These are phyloP conservation scores for Poronia punctata DNA, from an alignment of 495 filamentous ascomycete genomes.

Conservation along the genomic window DNA sequence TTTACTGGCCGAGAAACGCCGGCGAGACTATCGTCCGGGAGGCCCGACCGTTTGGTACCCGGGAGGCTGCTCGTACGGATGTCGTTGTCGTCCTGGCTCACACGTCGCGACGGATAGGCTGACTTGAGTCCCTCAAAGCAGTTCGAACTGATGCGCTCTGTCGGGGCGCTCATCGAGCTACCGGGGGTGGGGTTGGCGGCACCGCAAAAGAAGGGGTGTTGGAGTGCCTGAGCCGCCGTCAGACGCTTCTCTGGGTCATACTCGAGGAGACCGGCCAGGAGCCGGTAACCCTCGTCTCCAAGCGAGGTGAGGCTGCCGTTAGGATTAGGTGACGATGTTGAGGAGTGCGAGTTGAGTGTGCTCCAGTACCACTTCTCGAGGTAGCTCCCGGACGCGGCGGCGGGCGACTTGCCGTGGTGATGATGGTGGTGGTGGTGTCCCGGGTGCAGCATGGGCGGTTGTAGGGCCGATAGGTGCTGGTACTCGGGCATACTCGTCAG, in stretches of 20 bases:
- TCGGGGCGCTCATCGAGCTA: slow-evolving; percentile 14
- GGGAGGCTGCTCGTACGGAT: slow-evolving; percentile 80
- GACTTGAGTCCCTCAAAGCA: slow-evolving; percentile 85
- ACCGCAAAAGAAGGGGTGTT: slow-evolving; percentile 71
- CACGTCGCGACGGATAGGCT: slow-evolving; percentile 83
- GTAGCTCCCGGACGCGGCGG: slow-evolving; percentile 27
- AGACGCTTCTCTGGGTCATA: slow-evolving; percentile 89
- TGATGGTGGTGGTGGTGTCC: slow-evolving; percentile 36
- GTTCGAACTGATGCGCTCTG: slow-evolving; percentile 59
- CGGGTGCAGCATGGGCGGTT: slow-evolving; percentile 39
- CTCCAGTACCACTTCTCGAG: slow-evolving; percentile 54
- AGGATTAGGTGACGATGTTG: slow-evolving; percentile 27
- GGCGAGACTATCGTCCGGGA: slow-evolving; percentile 74
- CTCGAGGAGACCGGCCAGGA: slow-evolving; percentile 74
- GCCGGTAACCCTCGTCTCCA: slow-evolving; percentile 69
- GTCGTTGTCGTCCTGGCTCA: slow-evolving; percentile 92
- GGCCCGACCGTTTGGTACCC: slow-evolving; percentile 82
- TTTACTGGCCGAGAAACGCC: slow-evolving; percentile 46
- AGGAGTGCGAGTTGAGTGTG: slow-evolving; percentile 44
- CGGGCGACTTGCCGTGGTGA: slow-evolving; percentile 38
- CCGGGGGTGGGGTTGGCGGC: slow-evolving; percentile 20
- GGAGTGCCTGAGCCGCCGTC: slow-evolving; percentile 75
- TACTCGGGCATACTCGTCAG: slow-evolving; percentile 78
- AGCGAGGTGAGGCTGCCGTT: slow-evolving; percentile 45
- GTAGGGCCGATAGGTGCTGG: slow-evolving; percentile 60